Percentiles rank a stretch among this genome's conserved stretches.
Conservation (phyloP, 2,329 filamentous ascomycete species). For the Xenoacremonium recifei region DNA sequence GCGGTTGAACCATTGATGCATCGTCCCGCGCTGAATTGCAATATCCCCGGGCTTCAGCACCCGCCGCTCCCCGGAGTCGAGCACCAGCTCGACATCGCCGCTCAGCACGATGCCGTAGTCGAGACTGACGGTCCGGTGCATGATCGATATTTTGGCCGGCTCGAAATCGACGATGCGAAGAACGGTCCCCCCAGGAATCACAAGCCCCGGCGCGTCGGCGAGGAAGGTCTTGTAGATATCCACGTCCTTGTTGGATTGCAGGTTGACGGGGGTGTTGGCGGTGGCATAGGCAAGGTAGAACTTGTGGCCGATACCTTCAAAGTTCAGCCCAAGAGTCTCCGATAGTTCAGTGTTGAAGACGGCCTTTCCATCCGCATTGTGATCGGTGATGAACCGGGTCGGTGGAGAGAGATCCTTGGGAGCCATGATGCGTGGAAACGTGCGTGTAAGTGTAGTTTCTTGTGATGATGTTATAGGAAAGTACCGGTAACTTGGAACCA, state of each 20-base stretch:
- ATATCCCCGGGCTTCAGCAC: constrained; percentile 50
- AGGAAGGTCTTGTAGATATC: constrained; percentile 12
- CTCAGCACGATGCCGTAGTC: constrained; percentile 56
- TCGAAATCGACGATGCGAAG: constrained; percentile 49
- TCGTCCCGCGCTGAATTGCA: constrained; percentile 54
- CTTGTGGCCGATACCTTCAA: constrained; percentile 10
- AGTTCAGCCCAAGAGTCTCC: constrained; percentile 9
- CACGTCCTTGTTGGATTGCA: constrained; percentile 14
- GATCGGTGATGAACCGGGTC: constrained; percentile 20
- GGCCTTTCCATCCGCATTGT: constrained; percentile 17
- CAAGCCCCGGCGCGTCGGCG: constrained; percentile 20
- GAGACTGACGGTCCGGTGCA: constrained; percentile 50
- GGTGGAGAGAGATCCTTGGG: constrained; percentile 12
- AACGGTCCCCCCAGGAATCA: constrained; percentile 37
- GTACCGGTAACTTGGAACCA: no score
- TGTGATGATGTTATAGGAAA: background rate
- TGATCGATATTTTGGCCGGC: constrained; percentile 25
- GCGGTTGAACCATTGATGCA: constrained; percentile 53
- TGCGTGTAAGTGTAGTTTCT: background rate
- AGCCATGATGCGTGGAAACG: constrained; percentile 6
- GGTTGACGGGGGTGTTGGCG: constrained; percentile 8
- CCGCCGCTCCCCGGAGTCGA: constrained; percentile 49
- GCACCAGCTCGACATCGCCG: constrained; percentile 49
- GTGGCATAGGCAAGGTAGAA: constrained; percentile 21
- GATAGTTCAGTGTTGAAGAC: constrained; percentile 16